Percentiles rank a stretch among this genome's conserved stretches.
Conservation (phyloP, 2,329 filamentous ascomycete genomes). For the Fusarium zealandicum region DNA sequence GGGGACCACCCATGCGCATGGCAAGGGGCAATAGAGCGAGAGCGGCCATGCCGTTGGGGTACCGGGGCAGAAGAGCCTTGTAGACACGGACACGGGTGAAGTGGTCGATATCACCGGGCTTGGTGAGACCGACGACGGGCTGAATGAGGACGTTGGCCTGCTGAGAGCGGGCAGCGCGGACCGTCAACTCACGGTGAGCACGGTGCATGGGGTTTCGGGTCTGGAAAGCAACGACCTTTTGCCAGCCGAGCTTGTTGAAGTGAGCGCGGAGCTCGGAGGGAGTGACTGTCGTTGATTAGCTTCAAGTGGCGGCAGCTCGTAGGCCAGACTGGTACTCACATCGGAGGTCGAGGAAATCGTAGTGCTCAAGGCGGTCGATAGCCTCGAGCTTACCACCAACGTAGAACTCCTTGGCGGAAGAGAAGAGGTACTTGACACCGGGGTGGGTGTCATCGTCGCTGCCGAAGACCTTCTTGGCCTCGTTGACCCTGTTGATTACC, state of each 20-base stretch:
- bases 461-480: slow-evolving; percentile 94
- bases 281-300: slow-evolving; percentile 66
- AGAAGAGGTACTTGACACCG: slow-evolving; percentile 87
- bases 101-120: slow-evolving; percentile 99
- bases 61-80: slow-evolving; percentile 93
- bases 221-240: slow-evolving; percentile 97
- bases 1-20: slow-evolving; percentile 98
- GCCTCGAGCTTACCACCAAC: slow-evolving; percentile 96
- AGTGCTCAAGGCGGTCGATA: slow-evolving; percentile 94
- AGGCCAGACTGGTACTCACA: slow-evolving; percentile 63
- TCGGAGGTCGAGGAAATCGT: slow-evolving; percentile 96
- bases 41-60: slow-evolving; percentile 99
- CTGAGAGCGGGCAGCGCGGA: slow-evolving; percentile 92
- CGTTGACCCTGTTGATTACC: slow-evolving; percentile 69
- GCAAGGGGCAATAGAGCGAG: slow-evolving; percentile 93
- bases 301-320: not conserved
- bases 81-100: slow-evolving; percentile 99
- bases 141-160: slow-evolving; percentile 99
- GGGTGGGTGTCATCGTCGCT: slow-evolving; percentile 90
- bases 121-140: slow-evolving; percentile 96
- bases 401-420: slow-evolving; percentile 84
- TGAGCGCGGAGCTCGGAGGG: slow-evolving; percentile 93
- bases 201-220: slow-evolving; percentile 99
- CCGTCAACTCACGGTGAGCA: slow-evolving; percentile 96
- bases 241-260: slow-evolving; percentile 99